Evolutionary conservation across 345 rosid genomes (phyloP).

Genomic region (Microcos paniculata): DNA sequence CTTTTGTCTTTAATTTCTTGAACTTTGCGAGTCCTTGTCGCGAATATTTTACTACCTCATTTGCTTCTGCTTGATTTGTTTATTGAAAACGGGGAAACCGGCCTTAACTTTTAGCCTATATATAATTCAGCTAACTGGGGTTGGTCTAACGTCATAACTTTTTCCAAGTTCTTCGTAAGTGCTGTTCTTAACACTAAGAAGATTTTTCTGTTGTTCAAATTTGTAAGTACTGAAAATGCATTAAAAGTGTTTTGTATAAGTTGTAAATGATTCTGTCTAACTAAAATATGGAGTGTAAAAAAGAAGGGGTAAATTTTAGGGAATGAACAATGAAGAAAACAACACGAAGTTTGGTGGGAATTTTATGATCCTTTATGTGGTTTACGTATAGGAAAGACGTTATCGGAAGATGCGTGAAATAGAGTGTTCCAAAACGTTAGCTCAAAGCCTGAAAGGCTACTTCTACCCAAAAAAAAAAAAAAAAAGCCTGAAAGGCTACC

Average conservation of each 20-base stretch:
- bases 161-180: neutral
- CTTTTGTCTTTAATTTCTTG: neutral
- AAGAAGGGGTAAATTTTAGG: too few relatives aligned
- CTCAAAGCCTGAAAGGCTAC: neutral
- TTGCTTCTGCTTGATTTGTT: neutral
- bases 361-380: neutral
- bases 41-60: neutral
- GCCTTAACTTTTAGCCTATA: neutral
- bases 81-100: neutral
- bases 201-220: too few relatives aligned
- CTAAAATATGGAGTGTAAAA: too few relatives aligned
- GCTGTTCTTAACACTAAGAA: neutral
- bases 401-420: neutral
- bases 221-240: too few relatives aligned
- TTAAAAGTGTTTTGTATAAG: too few relatives aligned
- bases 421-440: neutral
- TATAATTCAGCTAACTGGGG: neutral
- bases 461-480: too few relatives aligned
- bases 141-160: slow-evolving; percentile 7
- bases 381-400: neutral
- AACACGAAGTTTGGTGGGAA: neutral
- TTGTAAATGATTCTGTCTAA: too few relatives aligned
- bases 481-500: neutral
- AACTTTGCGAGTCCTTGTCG: neutral
- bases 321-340: neutral